Evolutionary conservation across 73 alveolate genomes (phyloP), one percentile per base, ranked within the genome.

Genomic region (Paramecium caudatum): DNA sequence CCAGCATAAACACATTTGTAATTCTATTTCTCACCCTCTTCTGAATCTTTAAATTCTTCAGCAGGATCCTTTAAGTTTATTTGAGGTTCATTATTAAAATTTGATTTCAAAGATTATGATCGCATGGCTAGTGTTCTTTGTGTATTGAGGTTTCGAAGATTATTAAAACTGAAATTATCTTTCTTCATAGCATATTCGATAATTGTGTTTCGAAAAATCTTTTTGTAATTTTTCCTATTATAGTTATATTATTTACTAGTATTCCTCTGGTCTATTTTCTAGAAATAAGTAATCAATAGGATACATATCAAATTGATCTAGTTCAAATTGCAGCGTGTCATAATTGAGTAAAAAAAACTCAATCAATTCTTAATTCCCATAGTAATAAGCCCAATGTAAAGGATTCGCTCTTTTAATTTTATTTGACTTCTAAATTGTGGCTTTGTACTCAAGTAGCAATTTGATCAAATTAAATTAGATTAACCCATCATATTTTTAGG

Each of bases 381-480:
- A 68, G 15, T 68, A 68, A 68, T 68, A 68, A 12, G 84, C 84
- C 84, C 84, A 68, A 68, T 68, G 84, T 17, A 68, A 49, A 25
- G 84, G 84, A 68, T 34, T 68, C 0, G 84, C 61, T 37, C 84
- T 1, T 55, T 55, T 23, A 68, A 32, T 10, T 30, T 17, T 8
- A 37, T 37, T 37, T 25, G 30, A 30, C 4, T 32, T n/a, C 5
- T 27, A 34, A 2, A 68, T 43, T 16, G 34, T 16, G 21, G 84
- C 84, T 12, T 37, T 37, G 19, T 68, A 27, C n/a, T 68, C 84
- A 17, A 68, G 19, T 32, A 68, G 27, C n/a, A 68, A 9, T 68
- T 68, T 34, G 12, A 68, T 37, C 3, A 37, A 32, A 16, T 49
- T 68, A 34, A 34, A 34, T 37, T 68, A 37, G 9, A 68, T n/a